Evolutionary conservation across 805 yeast species (phyloP).

Genomic region (Maudiozyma barnettii): DNA sequence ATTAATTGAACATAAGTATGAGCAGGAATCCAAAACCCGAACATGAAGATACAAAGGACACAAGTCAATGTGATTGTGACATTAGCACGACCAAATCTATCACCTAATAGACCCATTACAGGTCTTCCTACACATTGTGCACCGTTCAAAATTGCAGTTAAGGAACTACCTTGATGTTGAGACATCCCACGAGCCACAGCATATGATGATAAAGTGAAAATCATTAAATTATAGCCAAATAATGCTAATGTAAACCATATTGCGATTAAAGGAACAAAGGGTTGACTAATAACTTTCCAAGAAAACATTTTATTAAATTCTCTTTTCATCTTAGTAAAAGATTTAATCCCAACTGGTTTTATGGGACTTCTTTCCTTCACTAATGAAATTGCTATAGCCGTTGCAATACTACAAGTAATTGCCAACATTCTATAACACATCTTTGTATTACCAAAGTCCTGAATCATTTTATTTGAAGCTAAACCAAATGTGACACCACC

Average conservation of each 20-base stretch:
- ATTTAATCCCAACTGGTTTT: constrained; percentile 22
- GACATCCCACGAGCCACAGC: constrained; percentile 40
- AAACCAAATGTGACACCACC: constrained; percentile 41
- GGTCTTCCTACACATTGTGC: constrained; percentile 45
- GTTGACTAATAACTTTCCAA: constrained; percentile 22
- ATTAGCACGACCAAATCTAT: constrained; percentile 39
- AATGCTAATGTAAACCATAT: constrained; percentile 31
- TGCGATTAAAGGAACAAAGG: constrained; percentile 28
- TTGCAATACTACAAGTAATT: constrained; percentile 31
- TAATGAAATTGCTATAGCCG: constrained; percentile 34
- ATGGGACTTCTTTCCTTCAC: constrained; percentile 37
- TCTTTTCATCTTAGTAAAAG: constrained; percentile 8
- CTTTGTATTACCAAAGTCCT: constrained; percentile 33
- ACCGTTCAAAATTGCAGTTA: constrained; percentile 38
- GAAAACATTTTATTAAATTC: constrained; percentile 31
- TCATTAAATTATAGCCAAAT: constrained; percentile 36
- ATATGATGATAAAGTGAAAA: constrained; percentile 40
- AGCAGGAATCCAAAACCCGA: constrained; percentile 43
- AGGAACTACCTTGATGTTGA: constrained; percentile 34
- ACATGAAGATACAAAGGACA: constrained; percentile 31
- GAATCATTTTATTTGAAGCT: constrained; percentile 34
- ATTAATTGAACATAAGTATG: constrained; percentile 33
- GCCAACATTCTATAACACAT: constrained; percentile 42
- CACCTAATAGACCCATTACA: constrained; percentile 36
- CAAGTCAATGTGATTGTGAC: constrained; percentile 32